Base-by-base conservation (phyloP, 306 rosid species). In the Acacia confusa region DNA sequence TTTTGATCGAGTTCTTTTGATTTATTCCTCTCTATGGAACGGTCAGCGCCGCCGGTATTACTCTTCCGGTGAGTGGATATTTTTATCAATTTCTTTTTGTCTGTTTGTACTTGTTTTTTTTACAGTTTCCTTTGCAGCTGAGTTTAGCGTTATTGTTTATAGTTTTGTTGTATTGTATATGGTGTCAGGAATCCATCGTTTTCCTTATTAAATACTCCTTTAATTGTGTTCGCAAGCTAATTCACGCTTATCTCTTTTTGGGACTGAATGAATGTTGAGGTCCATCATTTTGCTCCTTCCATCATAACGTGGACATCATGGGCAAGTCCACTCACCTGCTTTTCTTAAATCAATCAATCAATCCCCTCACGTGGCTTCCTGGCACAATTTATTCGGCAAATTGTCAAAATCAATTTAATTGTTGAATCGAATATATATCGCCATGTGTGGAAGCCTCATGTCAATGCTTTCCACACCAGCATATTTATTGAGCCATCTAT, bases 241-340 rank as follows among this genome's bases (percentile, higher is more conserved):
- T 80, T 24, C 84, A 75, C 14, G 40, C 47, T 36, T 67, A 63
- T 17, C 40, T 22, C 19, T 55, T 58, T 82, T 30, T 77, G 19
- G 20, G 45, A 12, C 15, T 69, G 47, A 65, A 12, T 70, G 47
- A 17, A 65, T 65, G 34, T 30, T 45, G 86, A 57, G 79, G 77
- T 67, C 50, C 58, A 79, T 67, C 55, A 53, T 58, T 78, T 60
- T 61, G 70, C 60, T 74, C 72, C 45, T 77, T 85, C 74, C 78
- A 71, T 82, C 76, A 53, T 43, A 71, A 75, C 38, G 76, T 75
- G 53, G 28, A 75, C 74, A 41, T 8, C 72, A 61, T 75, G 2
- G 40, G n/a, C 75, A 32, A 40, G 65, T 70, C 74, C 27, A 22
- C 7, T 30, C 53, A 58, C 79, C 60, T 63, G 34, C 30, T 52